These are phyloP conservation scores for Wickerhamomyces canadensis DNA, from an alignment of 805 yeast species.

Conservation along the genomic window DNA sequence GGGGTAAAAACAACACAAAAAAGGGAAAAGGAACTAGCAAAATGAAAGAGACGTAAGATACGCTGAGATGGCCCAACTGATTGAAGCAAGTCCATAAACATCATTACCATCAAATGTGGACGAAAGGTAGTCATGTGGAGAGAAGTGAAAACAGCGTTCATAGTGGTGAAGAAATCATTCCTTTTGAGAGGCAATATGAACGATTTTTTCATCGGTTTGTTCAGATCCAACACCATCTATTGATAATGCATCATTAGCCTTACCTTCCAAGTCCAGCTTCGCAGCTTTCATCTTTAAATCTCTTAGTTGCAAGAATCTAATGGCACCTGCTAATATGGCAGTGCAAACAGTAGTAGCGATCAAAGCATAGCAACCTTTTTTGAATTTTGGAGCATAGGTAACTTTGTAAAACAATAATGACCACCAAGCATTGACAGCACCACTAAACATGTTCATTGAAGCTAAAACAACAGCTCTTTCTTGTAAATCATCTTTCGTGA, in stretches of 20 bases:
- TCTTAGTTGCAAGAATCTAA: conserved; percentile 37
- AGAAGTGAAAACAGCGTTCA: too few relatives aligned
- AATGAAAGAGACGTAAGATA: too few relatives aligned
- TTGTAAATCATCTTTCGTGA: conserved; percentile 52
- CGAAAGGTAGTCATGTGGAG: too few relatives aligned
- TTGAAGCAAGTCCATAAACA: too few relatives aligned
- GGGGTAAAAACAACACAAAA: too few relatives aligned
- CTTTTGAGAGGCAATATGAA: too few relatives aligned
- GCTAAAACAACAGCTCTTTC: conserved; percentile 62
- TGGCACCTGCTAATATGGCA: conserved; percentile 33
- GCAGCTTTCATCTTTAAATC: conserved; percentile 20
- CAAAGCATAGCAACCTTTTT: conserved; percentile 53
- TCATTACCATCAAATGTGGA: too few relatives aligned
- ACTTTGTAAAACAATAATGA: conserved; percentile 48
- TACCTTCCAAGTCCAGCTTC: background rate
- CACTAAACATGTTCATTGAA: conserved; percentile 60
- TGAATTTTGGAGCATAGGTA: conserved; percentile 43
- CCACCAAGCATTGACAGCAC: conserved; percentile 66
- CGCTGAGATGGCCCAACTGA: too few relatives aligned
- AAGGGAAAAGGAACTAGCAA: too few relatives aligned
- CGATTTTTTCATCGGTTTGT: background rate
- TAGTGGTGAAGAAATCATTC: too few relatives aligned
- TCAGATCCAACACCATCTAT: background rate
- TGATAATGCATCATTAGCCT: background rate
- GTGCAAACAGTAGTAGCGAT: conserved; percentile 44